Base-by-base conservation (phyloP, 176 grass and related monocot species). In the Saccharum spontaneum region DNA sequence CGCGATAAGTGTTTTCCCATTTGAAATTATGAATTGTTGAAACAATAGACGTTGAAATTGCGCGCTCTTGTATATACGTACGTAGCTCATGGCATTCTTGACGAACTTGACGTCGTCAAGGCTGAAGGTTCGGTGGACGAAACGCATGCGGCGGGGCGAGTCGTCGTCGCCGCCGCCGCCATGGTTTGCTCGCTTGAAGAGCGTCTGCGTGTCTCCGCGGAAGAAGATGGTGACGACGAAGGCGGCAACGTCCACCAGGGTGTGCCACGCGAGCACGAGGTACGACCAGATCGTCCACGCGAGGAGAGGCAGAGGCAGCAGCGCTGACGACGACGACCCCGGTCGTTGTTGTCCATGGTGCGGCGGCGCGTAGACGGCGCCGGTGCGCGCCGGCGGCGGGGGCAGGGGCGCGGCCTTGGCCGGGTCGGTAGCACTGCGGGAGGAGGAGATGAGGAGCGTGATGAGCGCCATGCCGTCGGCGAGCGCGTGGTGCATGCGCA, bases 381-480 rank as follows among this genome's bases (percentile, higher is more conserved):
- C 68, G 0, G 68, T 30, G 45, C 79, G 30, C 6, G 44, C 22
- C 2, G 44, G 44, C 6, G 30, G 45, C 13, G 7, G 66, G 18
- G 79, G 79, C 20, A 36, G 6, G 1, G 66, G 3, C 7, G 66
- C 23, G 12, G 67, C 7, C 20, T 1, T 52, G 1, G 79, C 48
- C 22, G 89, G 92, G 46, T 94, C 86, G 69, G 89, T 15, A 43
- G 86, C 68, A 49, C 79, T 59, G 46, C 89, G 87, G 1, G 87
- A 78, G 71, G 70, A 85, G 16, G 92, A 89, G 10, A 94, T 22
- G 78, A 94, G 83, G 80, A 94, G 86, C 49, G 86, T 87, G 57
- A 78, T 87, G 64, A 94, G 86, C 23, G 92, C 87, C 78, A 75
- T 75, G 69, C 92, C 92, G 17, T 94, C 92, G 17, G 86, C 92